Evolutionary conservation across 2,329 filamentous ascomycete genomes (phyloP).

Genomic region (Diaporthe australafricana): DNA sequence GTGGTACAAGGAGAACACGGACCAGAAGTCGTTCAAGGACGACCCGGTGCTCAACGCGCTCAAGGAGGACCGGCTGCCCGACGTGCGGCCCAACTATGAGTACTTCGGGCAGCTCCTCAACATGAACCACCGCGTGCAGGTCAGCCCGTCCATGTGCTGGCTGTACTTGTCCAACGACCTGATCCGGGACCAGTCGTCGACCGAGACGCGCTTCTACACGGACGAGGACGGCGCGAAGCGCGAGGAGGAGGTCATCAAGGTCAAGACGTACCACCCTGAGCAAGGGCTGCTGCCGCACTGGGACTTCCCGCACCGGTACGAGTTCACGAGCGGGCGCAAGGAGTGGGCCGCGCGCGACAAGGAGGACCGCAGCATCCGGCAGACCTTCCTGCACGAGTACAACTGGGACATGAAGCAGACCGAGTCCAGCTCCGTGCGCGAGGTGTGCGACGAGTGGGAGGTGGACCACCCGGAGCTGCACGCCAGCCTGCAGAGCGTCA

Average conservation of each 20-base stretch:
- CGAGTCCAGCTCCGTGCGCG: conserved; percentile 66
- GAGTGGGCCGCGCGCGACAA: conserved; percentile 57
- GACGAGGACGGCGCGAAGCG: conserved; percentile 30
- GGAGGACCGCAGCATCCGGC: conserved; percentile 53
- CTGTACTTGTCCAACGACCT: conserved; percentile 67
- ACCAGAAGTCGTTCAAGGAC: conserved; percentile 70
- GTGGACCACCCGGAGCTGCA: conserved; percentile 68
- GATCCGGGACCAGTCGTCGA: conserved; percentile 51
- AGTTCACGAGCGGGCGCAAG: conserved; percentile 63
- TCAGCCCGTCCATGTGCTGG: conserved; percentile 69
- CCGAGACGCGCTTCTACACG: conserved; percentile 27
- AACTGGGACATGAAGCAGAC: conserved; percentile 65
- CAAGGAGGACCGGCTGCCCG: conserved; percentile 66
- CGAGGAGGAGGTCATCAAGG: conserved; percentile 27
- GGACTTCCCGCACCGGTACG: conserved; percentile 68
- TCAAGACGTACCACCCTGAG: conserved; percentile 36
- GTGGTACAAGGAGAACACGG: conserved; percentile 45
- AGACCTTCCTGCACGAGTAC: conserved; percentile 68
- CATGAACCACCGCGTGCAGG: conserved; percentile 63
- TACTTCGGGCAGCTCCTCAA: conserved; percentile 69
- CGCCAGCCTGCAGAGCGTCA: conserved; percentile 61
- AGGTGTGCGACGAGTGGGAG: conserved; percentile 67
- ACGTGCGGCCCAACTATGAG: conserved; percentile 71
- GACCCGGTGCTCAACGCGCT: conserved; percentile 73
- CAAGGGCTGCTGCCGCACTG: conserved; percentile 50